phyloP scores from a whole-genome alignment of 192 early-diverging fungal species.

The Mortierella claussenii region DNA sequence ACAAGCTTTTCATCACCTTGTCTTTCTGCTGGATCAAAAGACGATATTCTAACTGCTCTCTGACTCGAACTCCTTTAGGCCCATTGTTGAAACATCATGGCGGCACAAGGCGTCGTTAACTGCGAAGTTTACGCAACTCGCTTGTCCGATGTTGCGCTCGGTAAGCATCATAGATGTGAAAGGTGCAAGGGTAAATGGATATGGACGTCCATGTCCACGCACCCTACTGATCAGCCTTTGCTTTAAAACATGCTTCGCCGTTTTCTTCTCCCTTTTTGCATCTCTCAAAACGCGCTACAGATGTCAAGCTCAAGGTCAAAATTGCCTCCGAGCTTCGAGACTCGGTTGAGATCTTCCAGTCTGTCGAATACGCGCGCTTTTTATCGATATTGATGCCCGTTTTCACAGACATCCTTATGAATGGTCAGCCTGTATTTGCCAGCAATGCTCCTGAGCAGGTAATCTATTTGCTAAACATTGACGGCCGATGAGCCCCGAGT shows the following conservation, averaged over 20 bases:
- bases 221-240: no score
- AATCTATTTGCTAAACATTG: constrained; percentile 4
- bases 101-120: constrained; percentile 39
- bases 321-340: constrained; percentile 90
- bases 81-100: constrained; percentile 29
- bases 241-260: no score
- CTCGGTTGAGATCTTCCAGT: constrained; percentile 90
- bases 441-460: constrained; percentile 82
- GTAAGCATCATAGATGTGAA: no score
- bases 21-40: no score
- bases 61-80: no score
- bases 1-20: no score
- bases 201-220: no score
- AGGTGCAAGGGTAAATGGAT: no score
- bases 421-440: constrained; percentile 77
- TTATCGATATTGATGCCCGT: constrained; percentile 84
- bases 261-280: no score
- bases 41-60: no score
- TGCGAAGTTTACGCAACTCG: constrained; percentile 63
- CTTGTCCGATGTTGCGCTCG: constrained; percentile 61
- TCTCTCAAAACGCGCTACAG: no score
- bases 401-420: constrained; percentile 79
- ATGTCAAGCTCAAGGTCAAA: constrained; percentile 74
- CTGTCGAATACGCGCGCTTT: constrained; percentile 84
- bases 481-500: neutral